Percentiles rank a stretch among this genome's conserved stretches.
phyloP scores from a whole-genome alignment of 1,284 basidiomycete genomes.

The Irpex sp. region DNA sequence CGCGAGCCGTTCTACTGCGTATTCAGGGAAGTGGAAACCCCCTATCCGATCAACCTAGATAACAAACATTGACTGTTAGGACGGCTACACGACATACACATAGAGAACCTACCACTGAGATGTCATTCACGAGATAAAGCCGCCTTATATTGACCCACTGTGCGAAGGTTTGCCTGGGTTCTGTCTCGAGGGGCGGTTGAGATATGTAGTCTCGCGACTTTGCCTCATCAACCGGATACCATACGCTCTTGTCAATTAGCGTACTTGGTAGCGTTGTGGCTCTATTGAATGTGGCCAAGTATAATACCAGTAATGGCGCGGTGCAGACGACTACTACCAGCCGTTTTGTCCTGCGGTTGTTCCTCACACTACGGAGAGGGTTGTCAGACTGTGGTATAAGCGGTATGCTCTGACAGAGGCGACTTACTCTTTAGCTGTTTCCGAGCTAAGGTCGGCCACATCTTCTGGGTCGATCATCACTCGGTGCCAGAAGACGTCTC shows the following conservation, averaged over 20 bases:
- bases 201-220: background rate
- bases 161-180: background rate
- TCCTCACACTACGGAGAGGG: background rate
- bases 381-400: background rate
- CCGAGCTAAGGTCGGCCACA: background rate
- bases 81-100: no score
- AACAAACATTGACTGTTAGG: background rate
- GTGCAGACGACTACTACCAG: background rate
- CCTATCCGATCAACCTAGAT: background rate
- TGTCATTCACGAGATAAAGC: background rate
- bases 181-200: background rate
- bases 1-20: background rate
- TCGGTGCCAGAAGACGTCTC: slow-evolving; percentile 1
- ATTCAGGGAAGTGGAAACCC: background rate
- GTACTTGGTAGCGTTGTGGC: background rate
- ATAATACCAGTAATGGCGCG: background rate
- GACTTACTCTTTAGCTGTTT: background rate
- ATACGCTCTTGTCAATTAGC: background rate
- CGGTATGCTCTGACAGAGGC: no score
- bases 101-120: background rate
- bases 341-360: slow-evolving; percentile 1
- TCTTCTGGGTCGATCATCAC: background rate
- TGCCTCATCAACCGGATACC: slow-evolving; percentile 1
- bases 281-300: background rate
- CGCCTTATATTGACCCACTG: slow-evolving; percentile 4